phyloP scores from a whole-genome alignment of 2,329 filamentous ascomycete species.

The Capronia coronata region DNA sequence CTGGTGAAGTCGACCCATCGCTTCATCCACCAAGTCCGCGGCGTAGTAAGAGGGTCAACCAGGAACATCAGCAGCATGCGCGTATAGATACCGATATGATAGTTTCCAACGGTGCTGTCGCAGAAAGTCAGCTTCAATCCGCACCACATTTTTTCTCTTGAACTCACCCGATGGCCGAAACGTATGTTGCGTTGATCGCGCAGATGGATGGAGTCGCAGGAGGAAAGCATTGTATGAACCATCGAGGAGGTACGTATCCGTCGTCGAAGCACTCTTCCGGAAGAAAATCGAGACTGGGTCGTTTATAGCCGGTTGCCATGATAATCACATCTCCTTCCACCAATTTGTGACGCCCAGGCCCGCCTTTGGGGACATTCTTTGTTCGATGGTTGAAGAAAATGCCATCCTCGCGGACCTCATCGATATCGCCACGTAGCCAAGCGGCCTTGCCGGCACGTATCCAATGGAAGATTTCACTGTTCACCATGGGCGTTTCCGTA shows the following conservation, averaged over 20 bases:
- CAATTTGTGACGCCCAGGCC: constrained; percentile 60
- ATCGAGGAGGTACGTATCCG: constrained; percentile 72
- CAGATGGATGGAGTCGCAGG: constrained; percentile 66
- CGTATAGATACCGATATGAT: constrained; percentile 86
- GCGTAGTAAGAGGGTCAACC: constrained; percentile 67
- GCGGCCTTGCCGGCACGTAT: constrained; percentile 64
- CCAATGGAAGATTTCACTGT: constrained; percentile 70
- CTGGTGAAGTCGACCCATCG: constrained; percentile 81
- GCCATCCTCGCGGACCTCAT: constrained; percentile 56
- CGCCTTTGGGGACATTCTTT: constrained; percentile 67
- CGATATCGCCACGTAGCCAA: constrained; percentile 77
- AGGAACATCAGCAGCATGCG: constrained; percentile 81
- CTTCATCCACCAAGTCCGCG: constrained; percentile 68
- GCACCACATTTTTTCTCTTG: too few species aligned
- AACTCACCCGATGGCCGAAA: constrained; percentile 61
- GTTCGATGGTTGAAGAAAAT: constrained; percentile 65
- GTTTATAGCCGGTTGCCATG: constrained; percentile 75
- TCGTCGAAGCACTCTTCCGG: constrained; percentile 65
- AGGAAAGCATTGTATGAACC: constrained; percentile 84
- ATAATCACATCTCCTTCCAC: constrained; percentile 70
- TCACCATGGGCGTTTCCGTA: constrained; percentile 80
- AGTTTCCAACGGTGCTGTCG: constrained; percentile 63
- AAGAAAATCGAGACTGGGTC: constrained; percentile 66
- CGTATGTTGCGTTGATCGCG: constrained; percentile 77
- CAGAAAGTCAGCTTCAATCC: constrained; percentile 3